Base-by-base conservation (phyloP, 805 yeast species). In the Candida germanica region DNA sequence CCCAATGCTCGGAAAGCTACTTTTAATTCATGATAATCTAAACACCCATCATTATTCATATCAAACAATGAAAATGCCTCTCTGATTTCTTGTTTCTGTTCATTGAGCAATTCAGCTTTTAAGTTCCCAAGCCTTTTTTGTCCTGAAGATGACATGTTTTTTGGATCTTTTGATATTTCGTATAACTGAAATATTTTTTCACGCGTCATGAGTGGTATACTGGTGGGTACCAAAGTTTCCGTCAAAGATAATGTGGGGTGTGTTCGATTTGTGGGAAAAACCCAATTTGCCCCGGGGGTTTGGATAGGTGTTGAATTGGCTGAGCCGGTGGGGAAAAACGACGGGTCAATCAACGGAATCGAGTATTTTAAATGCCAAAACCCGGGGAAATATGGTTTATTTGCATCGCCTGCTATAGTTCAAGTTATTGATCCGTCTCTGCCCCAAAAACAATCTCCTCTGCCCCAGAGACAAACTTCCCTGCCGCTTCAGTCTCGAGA, bases 1-100 rank as follows among this genome's bases (percentile, higher is more conserved):
- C 96, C 98, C 26, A 93, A 69, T 0, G 98, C 98, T 36, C 95
- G 67, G 66, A 93, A 78, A 0, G 98, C 97, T 13, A 88, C 96
- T 60, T 87, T 89, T 46, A 87, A 68, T 51, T 91, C 98, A 53
- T 93, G 98, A 58, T 85, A 91, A 51, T 93, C 97, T 34, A 93
- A 70, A 46, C 71, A 75, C 3, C 96, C 95, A 57, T 93, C 98
- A 41, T 78, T 79, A 60, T 93, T 87, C 84, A 87, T 81, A 54
- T 93, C 98, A 59, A 93, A 93, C 21, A 91, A 68, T 33, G 82
- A 75, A 55, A 91, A 91, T 18, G 97, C 97, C 54, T 89, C 97
- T 42, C 87, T 71, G 47, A 89, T 87, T 55, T 91, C 96, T 52
- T 85, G 93, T 47, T 83, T 83, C 56, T 88, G 95, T 50, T 88